Evolutionary conservation across 306 rosid species (phyloP), one percentile per base, ranked within the genome.

Genomic region (Myrica gale): DNA sequence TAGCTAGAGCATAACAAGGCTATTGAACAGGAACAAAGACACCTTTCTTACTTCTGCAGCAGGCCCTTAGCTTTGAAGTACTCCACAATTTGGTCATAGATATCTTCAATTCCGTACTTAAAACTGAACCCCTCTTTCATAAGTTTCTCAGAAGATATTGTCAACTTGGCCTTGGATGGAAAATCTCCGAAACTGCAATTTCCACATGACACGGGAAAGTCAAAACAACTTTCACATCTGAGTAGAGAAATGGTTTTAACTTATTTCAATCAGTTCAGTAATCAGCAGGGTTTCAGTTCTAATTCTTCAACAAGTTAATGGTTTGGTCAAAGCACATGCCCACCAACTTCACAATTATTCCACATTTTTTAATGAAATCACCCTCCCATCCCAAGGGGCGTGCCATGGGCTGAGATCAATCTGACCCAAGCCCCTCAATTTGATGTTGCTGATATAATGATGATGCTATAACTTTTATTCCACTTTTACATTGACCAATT

Each of bases 101-200:
- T 87, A 47, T 85, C 92, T 63, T 86, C 91, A 73, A 92, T 57
- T 52, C 85, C 89, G 39, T 83, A 82, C 87, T 89, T 81, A 81
- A 89, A 92, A 61, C 76, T 77, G 81, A 92, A 92, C 43, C 97
- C 97, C 76, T 89, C 96, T 85, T 85, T 87, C 74, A 79, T 87
- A 19, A 92, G 90, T 84, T 89, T 92, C 66, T 87, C 96, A 0
- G 96, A 86, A 45, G 96, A 87, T 55, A 92, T 21, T 7, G 45
- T 68, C 77, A 80, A 16, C 92, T 89, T 92, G 53, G 90, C 84
- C 84, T 86, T 82, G 56, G 89, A 72, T 3, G 96, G 96, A 70
- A 46, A 76, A 61, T 84, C 90, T 65, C 81, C 88, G 47, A 92
- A 89, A 58, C 97, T 92, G 87, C 88, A 84, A 71, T 72, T 48